These are phyloP conservation scores for Isoetes taiwanensis DNA, from an alignment of 75 land plant species.

Conservation along the genomic window DNA sequence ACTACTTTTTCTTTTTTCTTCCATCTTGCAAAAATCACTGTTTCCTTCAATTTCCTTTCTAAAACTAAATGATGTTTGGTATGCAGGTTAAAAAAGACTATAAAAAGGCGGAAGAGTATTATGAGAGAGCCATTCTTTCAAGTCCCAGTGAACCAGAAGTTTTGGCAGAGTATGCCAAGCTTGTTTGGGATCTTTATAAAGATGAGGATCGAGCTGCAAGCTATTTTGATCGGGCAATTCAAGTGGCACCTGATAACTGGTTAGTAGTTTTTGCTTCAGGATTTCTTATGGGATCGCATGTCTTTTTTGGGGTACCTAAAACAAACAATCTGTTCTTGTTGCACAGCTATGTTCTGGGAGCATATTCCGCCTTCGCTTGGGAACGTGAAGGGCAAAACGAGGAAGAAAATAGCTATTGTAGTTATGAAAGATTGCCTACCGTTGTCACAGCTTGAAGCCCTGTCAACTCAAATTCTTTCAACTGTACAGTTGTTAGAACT, in stretches of 20 bases:
- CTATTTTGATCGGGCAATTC: conserved; percentile 51
- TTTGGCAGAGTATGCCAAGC: conserved; percentile 42
- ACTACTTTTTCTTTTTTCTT: too few relatives aligned
- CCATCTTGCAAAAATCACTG: too few relatives aligned
- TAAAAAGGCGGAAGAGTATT: conserved; percentile 48
- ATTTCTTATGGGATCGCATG: too few relatives aligned
- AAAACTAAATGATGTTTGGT: too few relatives aligned
- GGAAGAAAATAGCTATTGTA: too few relatives aligned
- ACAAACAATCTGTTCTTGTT: too few relatives aligned
- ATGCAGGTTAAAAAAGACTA: conserved; percentile 37
- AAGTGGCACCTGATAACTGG: conserved; percentile 57
- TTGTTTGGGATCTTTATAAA: conserved; percentile 45
- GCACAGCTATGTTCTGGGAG: conserved; percentile 43
- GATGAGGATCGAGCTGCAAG: conserved; percentile 38
- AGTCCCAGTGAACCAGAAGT: conserved; percentile 60
- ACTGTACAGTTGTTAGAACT: too few relatives aligned
- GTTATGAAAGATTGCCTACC: too few relatives aligned
- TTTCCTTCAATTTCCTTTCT: too few relatives aligned
- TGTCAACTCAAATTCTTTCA: too few relatives aligned
- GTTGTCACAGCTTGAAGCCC: too few relatives aligned
- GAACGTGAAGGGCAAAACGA: conserved; percentile 32
- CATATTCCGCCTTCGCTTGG: conserved; percentile 48
- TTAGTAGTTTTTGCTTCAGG: conserved; percentile 8
- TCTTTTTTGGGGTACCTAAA: too few relatives aligned
- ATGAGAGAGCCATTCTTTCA: conserved; percentile 60